Evolutionary conservation across 2,329 filamentous ascomycete genomes (phyloP).

Genomic region (Xylariaceae sp.): DNA sequence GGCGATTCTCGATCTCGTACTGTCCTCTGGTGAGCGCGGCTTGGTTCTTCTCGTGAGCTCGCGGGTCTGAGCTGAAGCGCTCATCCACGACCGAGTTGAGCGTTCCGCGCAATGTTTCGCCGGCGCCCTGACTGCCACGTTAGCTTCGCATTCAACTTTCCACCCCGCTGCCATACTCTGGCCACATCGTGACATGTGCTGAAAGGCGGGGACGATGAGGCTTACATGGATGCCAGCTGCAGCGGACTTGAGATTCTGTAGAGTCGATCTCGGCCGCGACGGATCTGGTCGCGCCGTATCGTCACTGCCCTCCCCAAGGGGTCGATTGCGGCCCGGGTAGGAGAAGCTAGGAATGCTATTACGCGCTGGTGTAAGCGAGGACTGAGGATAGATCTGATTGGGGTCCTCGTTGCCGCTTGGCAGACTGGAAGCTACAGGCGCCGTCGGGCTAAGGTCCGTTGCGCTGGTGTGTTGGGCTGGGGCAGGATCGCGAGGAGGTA

Average conservation of each 20-base stretch:
- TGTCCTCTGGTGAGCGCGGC: neutral
- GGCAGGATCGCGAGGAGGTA: neutral
- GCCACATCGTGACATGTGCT: too few species aligned
- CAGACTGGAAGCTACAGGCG: neutral
- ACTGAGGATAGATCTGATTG: neutral
- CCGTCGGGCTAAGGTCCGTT: neutral
- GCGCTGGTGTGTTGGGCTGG: too few species aligned
- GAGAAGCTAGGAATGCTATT: neutral
- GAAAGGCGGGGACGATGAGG: too few species aligned
- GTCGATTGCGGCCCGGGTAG: neutral
- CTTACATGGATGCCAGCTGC: neutral
- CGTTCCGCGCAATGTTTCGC: neutral
- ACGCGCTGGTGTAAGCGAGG: too few species aligned
- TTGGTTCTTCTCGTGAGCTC: neutral
- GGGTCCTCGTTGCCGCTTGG: neutral
- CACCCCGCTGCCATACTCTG: too few species aligned
- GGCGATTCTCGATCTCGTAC: neutral
- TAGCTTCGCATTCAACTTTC: neutral
- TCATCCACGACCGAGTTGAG: neutral
- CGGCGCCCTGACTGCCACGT: neutral
- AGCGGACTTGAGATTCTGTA: neutral
- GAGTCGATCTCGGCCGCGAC: neutral
- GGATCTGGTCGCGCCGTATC: neutral
- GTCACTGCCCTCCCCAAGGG: neutral
- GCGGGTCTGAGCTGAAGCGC: neutral